A percentile compares a stretch with the other conserved stretches of the same genome.
phyloP scores from a whole-genome alignment of 192 early-diverging fungal genomes.

The Spizellomyces punctatus region DNA sequence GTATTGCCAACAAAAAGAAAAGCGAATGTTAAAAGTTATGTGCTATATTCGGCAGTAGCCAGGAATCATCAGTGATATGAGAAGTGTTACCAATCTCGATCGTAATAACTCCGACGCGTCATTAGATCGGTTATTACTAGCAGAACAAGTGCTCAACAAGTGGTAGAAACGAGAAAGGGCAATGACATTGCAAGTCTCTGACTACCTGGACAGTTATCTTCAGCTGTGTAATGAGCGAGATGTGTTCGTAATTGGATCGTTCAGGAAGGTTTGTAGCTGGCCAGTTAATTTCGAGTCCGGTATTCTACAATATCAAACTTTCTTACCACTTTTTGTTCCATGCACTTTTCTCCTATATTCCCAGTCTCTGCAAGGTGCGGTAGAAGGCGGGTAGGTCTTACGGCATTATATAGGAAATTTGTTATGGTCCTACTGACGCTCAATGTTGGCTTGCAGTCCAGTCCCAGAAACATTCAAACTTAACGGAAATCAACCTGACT shows the following conservation, averaged over 20 bases:
- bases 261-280: slow-evolving; percentile 1
- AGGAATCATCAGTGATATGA: too few relatives aligned
- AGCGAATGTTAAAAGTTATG: too few relatives aligned
- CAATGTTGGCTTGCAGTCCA: slow-evolving; percentile 2
- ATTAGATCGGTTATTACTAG: too few relatives aligned
- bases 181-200: slow-evolving; percentile 38
- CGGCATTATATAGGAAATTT: background rate
- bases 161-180: background rate
- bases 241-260: slow-evolving; percentile 18
- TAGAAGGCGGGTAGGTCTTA: slow-evolving; percentile 27
- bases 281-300: background rate
- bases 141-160: too few relatives aligned
- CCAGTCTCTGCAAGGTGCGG: slow-evolving; percentile 18
- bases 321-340: background rate
- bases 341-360: background rate
- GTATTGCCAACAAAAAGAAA: too few relatives aligned
- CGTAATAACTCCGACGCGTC: too few relatives aligned
- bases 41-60: too few relatives aligned
- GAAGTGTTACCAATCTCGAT: too few relatives aligned
- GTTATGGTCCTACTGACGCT: background rate
- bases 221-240: slow-evolving; percentile 27
- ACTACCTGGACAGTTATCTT: slow-evolving; percentile 39
- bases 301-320: background rate
- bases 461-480: slow-evolving; percentile 39
- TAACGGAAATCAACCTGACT: slow-evolving; percentile 35